Percentiles rank a stretch among this genome's conserved stretches.
phyloP scores from a whole-genome alignment of 139 green algal species.

The Picochlorum sp. region DNA sequence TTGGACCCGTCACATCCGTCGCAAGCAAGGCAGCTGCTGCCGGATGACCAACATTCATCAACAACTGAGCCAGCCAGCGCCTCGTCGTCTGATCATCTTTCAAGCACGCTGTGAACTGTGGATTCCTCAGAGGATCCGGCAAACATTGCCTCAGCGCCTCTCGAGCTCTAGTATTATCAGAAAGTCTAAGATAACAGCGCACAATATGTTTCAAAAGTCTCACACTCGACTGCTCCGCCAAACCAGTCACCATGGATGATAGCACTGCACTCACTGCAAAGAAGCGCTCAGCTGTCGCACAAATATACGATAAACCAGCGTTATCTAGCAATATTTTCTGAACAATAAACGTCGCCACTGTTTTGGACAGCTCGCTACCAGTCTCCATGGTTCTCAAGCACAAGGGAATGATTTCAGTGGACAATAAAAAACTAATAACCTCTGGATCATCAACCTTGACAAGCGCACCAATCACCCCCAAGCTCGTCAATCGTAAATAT shows the following conservation, averaged over 20 bases:
- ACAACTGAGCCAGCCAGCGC: conserved; percentile 83
- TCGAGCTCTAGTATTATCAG: conserved; percentile 57
- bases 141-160: conserved; percentile 91
- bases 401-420: conserved; percentile 98
- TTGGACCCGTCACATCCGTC: conserved; percentile 47
- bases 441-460: conserved; percentile 99
- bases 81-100: conserved; percentile 89
- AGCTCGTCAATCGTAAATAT: conserved; percentile 92
- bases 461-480: conserved; percentile 95
- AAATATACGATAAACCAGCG: conserved; percentile 95
- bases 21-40: conserved; percentile 48
- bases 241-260: conserved; percentile 75
- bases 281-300: conserved; percentile 95
- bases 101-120: conserved; percentile 83
- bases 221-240: conserved; percentile 79
- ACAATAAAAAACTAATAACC: conserved; percentile 98
- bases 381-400: conserved; percentile 99
- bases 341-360: conserved; percentile 99
- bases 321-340: conserved; percentile 98
- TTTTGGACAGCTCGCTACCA: conserved; percentile 97
- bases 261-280: conserved; percentile 93
- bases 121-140: conserved; percentile 80
- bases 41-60: conserved; percentile 81
- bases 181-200: conserved; percentile 92
- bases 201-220: conserved; percentile 99